phyloP scores from a whole-genome alignment of 495 filamentous ascomycete genomes.

The Neurospora sp. region DNA sequence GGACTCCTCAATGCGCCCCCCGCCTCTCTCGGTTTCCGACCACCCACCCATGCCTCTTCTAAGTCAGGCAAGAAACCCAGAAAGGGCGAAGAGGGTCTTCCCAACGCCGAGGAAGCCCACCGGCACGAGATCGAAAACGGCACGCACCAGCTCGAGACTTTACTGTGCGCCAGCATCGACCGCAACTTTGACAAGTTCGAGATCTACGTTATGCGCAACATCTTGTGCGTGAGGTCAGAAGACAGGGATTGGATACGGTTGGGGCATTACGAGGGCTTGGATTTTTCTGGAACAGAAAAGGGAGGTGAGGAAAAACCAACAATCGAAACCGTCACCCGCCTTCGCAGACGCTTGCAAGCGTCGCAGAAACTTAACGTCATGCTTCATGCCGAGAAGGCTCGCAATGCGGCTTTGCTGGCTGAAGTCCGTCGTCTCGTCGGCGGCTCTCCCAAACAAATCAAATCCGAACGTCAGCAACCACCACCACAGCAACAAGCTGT shows the following conservation, averaged over 20 bases:
- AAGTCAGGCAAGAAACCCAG: slow-evolving; percentile 6
- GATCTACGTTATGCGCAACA: slow-evolving; percentile 81
- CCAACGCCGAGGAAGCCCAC: slow-evolving; percentile 38
- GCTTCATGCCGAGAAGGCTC: slow-evolving; percentile 61
- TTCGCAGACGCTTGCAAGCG: slow-evolving; percentile 70
- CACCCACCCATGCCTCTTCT: slow-evolving; percentile 24
- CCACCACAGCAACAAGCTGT: slow-evolving; percentile 10
- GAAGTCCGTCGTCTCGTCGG: slow-evolving; percentile 51
- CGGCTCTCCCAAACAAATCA: slow-evolving; percentile 12
- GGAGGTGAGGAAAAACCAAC: slow-evolving; percentile 36
- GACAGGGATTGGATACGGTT: slow-evolving; percentile 68
- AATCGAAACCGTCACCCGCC: slow-evolving; percentile 53
- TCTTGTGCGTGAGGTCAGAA: slow-evolving; percentile 63
- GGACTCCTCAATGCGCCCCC: slow-evolving; percentile 65
- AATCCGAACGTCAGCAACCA: background rate
- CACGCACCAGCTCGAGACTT: slow-evolving; percentile 83
- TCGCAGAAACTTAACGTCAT: slow-evolving; percentile 68
- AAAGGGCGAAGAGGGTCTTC: background rate
- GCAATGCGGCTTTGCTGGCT: slow-evolving; percentile 61
- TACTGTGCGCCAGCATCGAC: slow-evolving; percentile 89
- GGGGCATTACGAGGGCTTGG: slow-evolving; percentile 65
- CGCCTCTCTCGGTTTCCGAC: slow-evolving; percentile 62
- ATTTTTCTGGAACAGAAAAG: slow-evolving; percentile 10
- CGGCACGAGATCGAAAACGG: slow-evolving; percentile 80
- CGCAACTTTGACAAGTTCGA: slow-evolving; percentile 97